Evolutionary conservation across 805 yeast genomes (phyloP).

Genomic region (Candida palmyrensis): DNA sequence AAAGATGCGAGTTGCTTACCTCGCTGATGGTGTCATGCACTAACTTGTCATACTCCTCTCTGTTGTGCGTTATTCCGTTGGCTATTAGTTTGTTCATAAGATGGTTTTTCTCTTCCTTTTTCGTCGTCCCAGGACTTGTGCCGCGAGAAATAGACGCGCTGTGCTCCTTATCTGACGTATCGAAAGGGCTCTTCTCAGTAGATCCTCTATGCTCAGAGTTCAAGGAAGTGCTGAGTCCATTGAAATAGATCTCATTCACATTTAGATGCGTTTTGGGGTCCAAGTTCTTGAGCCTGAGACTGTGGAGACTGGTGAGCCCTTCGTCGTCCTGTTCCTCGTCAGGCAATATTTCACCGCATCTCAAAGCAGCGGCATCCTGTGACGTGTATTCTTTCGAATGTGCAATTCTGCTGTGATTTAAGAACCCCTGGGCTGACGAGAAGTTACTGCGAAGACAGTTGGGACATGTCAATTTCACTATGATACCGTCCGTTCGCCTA

Average conservation of each 20-base stretch:
- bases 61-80: constrained; percentile 27
- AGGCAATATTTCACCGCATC: constrained; percentile 54
- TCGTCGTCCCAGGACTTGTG: background rate
- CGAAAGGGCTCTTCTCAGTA: constrained; percentile 9
- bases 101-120: constrained; percentile 12
- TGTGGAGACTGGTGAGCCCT: constrained; percentile 35
- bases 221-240: constrained; percentile 23
- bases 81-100: constrained; percentile 33
- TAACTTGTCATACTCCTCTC: constrained; percentile 22
- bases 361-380: constrained; percentile 70
- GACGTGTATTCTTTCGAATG: constrained; percentile 67
- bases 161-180: too few species aligned
- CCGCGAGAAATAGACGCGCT: too few species aligned
- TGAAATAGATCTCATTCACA: constrained; percentile 30
- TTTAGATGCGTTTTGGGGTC: constrained; percentile 41
- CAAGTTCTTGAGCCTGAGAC: constrained; percentile 27
- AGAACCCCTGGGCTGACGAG: constrained; percentile 75
- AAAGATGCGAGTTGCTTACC: constrained; percentile 30
- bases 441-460: constrained; percentile 65
- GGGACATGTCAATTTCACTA: constrained; percentile 64
- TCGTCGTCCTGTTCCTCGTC: constrained; percentile 54
- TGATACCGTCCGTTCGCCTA: constrained; percentile 63
- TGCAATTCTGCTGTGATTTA: constrained; percentile 71
- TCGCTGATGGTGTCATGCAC: constrained; percentile 28
- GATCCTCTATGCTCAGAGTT: constrained; percentile 20